Conservation (phyloP, 192 early-diverging fungal species). For the Umbelopsis ramanniana region DNA sequence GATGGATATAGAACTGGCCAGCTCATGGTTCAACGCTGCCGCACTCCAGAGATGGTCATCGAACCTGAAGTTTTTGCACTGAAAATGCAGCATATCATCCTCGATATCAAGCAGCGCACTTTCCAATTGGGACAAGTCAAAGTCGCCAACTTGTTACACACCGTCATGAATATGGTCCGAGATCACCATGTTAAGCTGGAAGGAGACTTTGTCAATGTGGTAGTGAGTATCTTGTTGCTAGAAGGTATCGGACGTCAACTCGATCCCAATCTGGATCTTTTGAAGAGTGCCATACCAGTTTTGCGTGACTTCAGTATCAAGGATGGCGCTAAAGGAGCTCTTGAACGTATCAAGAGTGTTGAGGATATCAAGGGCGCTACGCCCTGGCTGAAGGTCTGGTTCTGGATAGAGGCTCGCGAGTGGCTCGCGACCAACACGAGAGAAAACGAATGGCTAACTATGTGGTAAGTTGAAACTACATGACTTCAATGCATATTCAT, state of each 20-base stretch:
- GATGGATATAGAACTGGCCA: conserved; percentile 80
- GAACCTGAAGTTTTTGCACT: conserved; percentile 79
- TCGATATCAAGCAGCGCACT: conserved; percentile 68
- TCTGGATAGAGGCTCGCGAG: conserved; percentile 61
- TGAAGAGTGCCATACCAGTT: conserved; percentile 80
- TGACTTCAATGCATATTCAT: not conserved
- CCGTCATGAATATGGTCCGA: conserved; percentile 87
- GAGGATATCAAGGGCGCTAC: conserved; percentile 44
- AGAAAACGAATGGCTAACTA: conserved; percentile 41
- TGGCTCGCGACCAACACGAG: conserved; percentile 44
- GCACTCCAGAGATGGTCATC: conserved; percentile 69
- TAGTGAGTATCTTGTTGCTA: conserved; percentile 88
- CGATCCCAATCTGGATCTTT: conserved; percentile 89
- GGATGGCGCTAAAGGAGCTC: conserved; percentile 49
- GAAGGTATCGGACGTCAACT: conserved; percentile 94
- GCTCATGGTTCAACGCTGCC: conserved; percentile 89
- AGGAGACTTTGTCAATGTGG: conserved; percentile 94
- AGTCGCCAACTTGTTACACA: conserved; percentile 79
- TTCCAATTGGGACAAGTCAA: conserved; percentile 81
- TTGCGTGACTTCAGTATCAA: conserved; percentile 62
- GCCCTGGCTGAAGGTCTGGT: conserved; percentile 66
- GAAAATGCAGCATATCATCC: conserved; percentile 81
- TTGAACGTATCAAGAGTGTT: conserved; percentile 49
- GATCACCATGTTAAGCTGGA: conserved; percentile 91
- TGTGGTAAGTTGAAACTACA: conserved; percentile 35